phyloP scores from a whole-genome alignment of 495 filamentous ascomycete genomes.

The Letharia columbiana region DNA sequence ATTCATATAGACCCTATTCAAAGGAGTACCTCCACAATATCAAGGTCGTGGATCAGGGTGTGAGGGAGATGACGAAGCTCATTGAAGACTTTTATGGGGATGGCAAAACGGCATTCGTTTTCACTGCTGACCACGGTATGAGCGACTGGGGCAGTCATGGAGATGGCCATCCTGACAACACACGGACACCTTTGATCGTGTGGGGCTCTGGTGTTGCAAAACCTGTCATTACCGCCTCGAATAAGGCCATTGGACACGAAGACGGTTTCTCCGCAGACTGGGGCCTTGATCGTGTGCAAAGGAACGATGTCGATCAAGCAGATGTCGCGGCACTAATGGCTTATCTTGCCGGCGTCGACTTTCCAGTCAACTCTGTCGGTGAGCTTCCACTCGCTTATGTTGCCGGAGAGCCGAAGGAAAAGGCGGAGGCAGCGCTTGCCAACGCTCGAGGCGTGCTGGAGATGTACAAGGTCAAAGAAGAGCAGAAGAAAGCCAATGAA shows the following conservation, averaged over 20 bases:
- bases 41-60: constrained; percentile 83
- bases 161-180: constrained; percentile 97
- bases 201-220: constrained; percentile 91
- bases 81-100: constrained; percentile 90
- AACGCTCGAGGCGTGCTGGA: constrained; percentile 88
- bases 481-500: constrained; percentile 64
- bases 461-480: constrained; percentile 95
- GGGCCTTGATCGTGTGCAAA: constrained; percentile 67
- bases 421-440: constrained; percentile 75
- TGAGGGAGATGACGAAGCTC: constrained; percentile 70
- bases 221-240: constrained; percentile 49
- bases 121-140: constrained; percentile 98
- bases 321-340: constrained; percentile 97
- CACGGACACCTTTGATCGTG: constrained; percentile 81
- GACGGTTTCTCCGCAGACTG: constrained; percentile 91
- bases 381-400: constrained; percentile 82
- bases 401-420: constrained; percentile 57
- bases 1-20: constrained; percentile 82
- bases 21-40: constrained; percentile 93
- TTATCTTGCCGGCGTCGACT: constrained; percentile 82
- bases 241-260: constrained; percentile 65
- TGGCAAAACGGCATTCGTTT: constrained; percentile 85
- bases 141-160: constrained; percentile 97
- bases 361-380: constrained; percentile 93
- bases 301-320: constrained; percentile 89